Base-by-base conservation (phyloP, 768 basidiomycete species). In the Tephrocybe sp. region DNA sequence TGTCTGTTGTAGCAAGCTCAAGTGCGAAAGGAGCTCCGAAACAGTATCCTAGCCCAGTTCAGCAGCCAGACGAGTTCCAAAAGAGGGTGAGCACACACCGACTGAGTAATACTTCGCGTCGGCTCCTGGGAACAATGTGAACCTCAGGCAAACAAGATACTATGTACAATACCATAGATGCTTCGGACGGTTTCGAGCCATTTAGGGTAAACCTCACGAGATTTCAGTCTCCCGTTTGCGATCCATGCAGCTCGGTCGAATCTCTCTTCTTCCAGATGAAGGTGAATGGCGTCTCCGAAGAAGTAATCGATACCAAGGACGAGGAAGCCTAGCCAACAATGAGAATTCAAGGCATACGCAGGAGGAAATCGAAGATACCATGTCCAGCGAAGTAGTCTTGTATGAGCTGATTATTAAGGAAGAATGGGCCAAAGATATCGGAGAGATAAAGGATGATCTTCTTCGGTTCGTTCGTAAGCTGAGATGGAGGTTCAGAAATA, bases 271-370 rank as follows among this genome's bases (percentile, higher is more conserved):
- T 67, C 63, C 18, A 66, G 61, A 54, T 78, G 73, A 1, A 58
- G 48, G n/a, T 75, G 58, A 1, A 85, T 58, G 10, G 77, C 70
- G 47, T 85, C 80, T 6, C 84, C 82, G 44, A 83, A 73, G 65
- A 87, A 85, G 63, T 84, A 86, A 54, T 86, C 85, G 36, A 79
- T 64, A 2, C 81, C 83, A 4, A 85, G 62, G 3, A 86, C 83
- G 39, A 71, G 65, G 59, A 77, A 86, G 1, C 84, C 84, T 85
- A 38, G 11, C 4, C 18, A 12, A 11, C 9, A 23, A 11, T 32
- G 24, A 26, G 18, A 33, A 33, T 33, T 36, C 20, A 24, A 9
- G 15, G 14, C 38, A 50, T 6, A 26, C 10, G 26, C 12, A 12
- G 8, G 10, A 33, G 28, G 40, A 4, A 11, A 28, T 15, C 6